Evolutionary conservation across 257 asterid genomes (phyloP), one percentile per base, ranked within the genome.

Genomic region (Scutellaria minor): DNA sequence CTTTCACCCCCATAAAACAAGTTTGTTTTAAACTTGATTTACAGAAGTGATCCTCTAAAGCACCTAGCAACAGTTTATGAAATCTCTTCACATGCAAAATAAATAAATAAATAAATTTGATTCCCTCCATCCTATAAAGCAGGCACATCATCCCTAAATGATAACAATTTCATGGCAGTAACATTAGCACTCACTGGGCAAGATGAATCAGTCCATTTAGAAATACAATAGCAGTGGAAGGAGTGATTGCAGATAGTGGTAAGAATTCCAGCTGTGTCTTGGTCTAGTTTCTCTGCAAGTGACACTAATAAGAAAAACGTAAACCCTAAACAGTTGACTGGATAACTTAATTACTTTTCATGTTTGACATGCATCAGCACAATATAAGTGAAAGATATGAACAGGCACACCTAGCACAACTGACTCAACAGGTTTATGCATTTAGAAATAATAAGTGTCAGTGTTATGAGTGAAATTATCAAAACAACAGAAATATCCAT

Each of bases 141-240:
- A 71, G 45, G 40, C 66, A 57, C n/a, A 15, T 55, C 41, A 72
- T 5, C 52, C 70, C 41, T 74, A 59, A 14, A 40, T 18, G 66
- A 62, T 31, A 56, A 65, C 7, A 40, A 61, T 18, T 40, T 41
- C 58, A 63, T 6, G 39, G 58, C 24, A 35, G 67, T 42, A 52
- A 24, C 71, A 72, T 79, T 73, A 71, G 73, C 41, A 84, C 92
- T 73, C 74, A 92, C 98, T 78, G 99, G 99, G 80, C 99, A 95
- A 74, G 99, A 95, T 70, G 99, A 92, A 86, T 95, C 99, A 22
- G 93, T 84, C 99, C 99, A 95, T 80, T 89, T 92, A 60, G 99
- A 95, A 73, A 95, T 95, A 78, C 99, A 92, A 51, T 98, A 95
- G 85, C 98, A 91, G 86, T 95, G 99, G 80, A 95, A 95, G 74